phyloP scores from a whole-genome alignment of 2,329 filamentous ascomycete species.

The Epichloe sibirici region DNA sequence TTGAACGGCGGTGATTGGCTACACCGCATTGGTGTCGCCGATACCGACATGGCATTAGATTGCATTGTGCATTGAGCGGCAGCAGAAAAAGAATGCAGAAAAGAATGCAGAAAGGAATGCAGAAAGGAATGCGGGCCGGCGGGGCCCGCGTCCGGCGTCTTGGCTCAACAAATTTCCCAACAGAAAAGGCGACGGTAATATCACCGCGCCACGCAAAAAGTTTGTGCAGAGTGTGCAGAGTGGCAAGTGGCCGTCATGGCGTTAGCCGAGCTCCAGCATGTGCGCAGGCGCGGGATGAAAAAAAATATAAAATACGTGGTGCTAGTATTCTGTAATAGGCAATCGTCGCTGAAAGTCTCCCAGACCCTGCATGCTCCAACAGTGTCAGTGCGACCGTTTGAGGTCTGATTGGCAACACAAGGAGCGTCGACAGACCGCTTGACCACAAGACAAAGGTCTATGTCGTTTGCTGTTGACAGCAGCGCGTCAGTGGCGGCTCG shows the following conservation, averaged over 20 bases:
- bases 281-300: background rate
- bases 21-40: no score
- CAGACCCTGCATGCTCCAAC: no score
- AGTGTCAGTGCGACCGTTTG: background rate
- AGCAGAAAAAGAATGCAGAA: background rate
- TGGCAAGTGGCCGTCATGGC: background rate
- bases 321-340: no score
- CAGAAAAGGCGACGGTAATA: conserved; percentile 14
- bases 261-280: background rate
- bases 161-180: conserved; percentile 26
- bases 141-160: conserved; percentile 1
- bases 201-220: background rate
- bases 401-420: background rate
- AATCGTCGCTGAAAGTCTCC: no score
- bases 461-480: background rate
- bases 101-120: no score
- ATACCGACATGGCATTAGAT: no score
- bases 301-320: no score
- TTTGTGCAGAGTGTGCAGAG: no score
- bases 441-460: background rate
- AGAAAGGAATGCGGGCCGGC: background rate
- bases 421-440: background rate
- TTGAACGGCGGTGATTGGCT: no score
- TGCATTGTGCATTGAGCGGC: background rate
- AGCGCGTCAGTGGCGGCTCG: background rate